Conservation (phyloP, 345 rosid genomes). For the Reutealis trisperma region DNA sequence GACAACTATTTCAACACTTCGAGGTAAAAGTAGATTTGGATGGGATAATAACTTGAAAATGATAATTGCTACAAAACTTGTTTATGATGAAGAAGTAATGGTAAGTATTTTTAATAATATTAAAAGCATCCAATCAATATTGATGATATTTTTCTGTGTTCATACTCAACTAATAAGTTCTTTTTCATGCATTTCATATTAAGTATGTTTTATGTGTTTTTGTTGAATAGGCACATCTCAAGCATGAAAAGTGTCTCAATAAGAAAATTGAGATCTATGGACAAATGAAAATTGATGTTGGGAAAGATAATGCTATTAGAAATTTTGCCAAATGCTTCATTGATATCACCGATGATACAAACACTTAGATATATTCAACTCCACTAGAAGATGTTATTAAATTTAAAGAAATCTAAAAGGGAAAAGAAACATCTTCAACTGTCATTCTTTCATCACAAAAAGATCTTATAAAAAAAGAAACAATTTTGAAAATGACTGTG, state of each 20-base stretch:
- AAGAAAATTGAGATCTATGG: not conserved
- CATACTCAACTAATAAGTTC: too few species aligned
- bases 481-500: not conserved
- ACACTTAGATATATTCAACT: not conserved
- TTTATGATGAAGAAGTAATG: not conserved
- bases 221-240: not conserved
- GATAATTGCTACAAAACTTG: not conserved
- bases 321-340: conserved; percentile 16
- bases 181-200: too few species aligned
- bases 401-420: not conserved
- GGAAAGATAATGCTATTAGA: not conserved
- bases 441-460: not conserved
- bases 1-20: not conserved
- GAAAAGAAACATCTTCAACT: not conserved
- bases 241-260: not conserved
- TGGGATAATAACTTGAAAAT: not conserved
- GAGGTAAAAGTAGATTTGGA: not conserved
- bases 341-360: not conserved
- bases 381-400: not conserved
- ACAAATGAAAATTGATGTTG: too few species aligned
- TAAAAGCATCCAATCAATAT: too few species aligned
- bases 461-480: not conserved
- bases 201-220: too few species aligned
- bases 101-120: too few species aligned
- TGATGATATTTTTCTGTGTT: too few species aligned